Evolutionary conservation across 371 early-diverging fungal genomes (phyloP).

Genomic region (Mortierella sp.): DNA sequence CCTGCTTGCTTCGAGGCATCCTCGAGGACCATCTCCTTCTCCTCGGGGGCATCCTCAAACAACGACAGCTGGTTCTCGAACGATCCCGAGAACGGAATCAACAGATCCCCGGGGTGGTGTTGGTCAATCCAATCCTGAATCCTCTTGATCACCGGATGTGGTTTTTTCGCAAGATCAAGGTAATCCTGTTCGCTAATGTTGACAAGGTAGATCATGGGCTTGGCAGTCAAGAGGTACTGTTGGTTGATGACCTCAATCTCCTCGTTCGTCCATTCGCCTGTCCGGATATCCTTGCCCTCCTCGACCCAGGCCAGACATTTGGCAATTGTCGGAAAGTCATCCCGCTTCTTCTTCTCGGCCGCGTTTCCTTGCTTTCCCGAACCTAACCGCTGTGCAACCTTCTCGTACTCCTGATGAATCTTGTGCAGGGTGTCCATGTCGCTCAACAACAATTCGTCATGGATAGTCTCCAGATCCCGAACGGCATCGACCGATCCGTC

Average conservation of each 20-base stretch:
- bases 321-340: conserved; percentile 81
- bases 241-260: conserved; percentile 94
- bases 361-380: conserved; percentile 84
- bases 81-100: conserved; percentile 93
- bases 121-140: conserved; percentile 95
- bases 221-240: conserved; percentile 95
- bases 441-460: conserved; percentile 96
- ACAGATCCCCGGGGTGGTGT: conserved; percentile 86
- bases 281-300: conserved; percentile 87
- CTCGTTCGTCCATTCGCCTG: conserved; percentile 91
- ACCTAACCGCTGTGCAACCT: conserved; percentile 64
- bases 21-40: conserved; percentile 74
- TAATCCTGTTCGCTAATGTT: conserved; percentile 95
- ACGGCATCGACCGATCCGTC: conserved; percentile 96
- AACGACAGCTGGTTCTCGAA: conserved; percentile 77
- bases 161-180: conserved; percentile 63
- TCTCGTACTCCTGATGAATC: conserved; percentile 65
- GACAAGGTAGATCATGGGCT: conserved; percentile 97
- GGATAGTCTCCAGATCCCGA: conserved; percentile 97
- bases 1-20: conserved; percentile 63
- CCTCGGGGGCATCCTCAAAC: conserved; percentile 63
- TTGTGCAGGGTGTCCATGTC: conserved; percentile 90
- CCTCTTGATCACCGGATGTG: conserved; percentile 69
- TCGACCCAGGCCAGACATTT: conserved; percentile 85
- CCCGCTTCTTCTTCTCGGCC: conserved; percentile 92